These are phyloP conservation scores for Xerocomus potaroensis DNA, from an alignment of 768 basidiomycete genomes.

Conservation along the genomic window DNA sequence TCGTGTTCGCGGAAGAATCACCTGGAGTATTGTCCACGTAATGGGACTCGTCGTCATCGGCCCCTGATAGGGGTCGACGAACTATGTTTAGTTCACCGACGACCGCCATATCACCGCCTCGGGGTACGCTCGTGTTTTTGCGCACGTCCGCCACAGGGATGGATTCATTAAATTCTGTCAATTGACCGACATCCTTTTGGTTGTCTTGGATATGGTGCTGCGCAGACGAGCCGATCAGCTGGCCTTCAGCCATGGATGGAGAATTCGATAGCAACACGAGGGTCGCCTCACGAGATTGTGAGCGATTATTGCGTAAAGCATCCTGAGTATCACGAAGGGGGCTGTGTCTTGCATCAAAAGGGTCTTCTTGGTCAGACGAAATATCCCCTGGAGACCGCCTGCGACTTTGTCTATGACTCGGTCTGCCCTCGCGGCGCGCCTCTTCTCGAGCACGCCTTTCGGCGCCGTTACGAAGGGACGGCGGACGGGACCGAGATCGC, in stretches of 20 bases:
- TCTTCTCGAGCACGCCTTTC: constrained; percentile 8
- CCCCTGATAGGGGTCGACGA: neutral
- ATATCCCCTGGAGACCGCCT: constrained; percentile 3
- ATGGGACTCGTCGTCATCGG: neutral
- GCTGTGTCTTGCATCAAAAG: neutral
- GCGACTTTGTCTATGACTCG: constrained; percentile 1
- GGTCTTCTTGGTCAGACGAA: neutral
- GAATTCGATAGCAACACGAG: neutral
- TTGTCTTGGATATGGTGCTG: neutral
- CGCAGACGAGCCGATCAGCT: neutral
- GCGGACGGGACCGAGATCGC: constrained; percentile 26
- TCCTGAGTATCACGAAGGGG: neutral
- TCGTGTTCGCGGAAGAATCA: neutral
- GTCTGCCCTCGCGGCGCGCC: neutral
- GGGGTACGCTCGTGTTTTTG: neutral
- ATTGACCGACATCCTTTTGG: neutral
- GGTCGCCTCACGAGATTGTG: neutral
- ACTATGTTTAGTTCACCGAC: neutral
- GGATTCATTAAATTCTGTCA: neutral
- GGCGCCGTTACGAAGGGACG: constrained; percentile 4
- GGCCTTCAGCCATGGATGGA: neutral
- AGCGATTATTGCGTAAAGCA: neutral
- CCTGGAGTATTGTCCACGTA: neutral
- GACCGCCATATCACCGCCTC: neutral
- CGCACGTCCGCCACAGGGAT: neutral